Base-by-base conservation (phyloP, 345 rosid species). In the Syzygium aromaticum region DNA sequence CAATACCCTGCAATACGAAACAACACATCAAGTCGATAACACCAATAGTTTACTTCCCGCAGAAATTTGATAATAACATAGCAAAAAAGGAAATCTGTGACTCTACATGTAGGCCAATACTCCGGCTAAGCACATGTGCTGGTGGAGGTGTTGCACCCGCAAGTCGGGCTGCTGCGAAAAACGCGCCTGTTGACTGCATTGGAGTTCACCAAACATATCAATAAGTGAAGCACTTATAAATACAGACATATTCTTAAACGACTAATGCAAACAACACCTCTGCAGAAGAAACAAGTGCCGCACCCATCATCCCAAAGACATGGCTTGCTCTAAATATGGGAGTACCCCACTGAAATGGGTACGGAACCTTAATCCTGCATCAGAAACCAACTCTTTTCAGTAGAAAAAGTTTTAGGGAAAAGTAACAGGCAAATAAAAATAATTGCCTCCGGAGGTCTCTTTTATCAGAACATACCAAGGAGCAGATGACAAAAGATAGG, bases 141-240 rank as follows among this genome's bases (percentile, higher is more conserved):
- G 99, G 99, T 88, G 99, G 99, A n/a, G 95, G 93, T 38, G 99
- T 97, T 23, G 99, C 99, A 86, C 99, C 99, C 23, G 99, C 91
- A 85, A 97, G 94, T 88, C 98, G 94, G 51, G 98, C 91, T 78
- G 99, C 99, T 27, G 97, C 99, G 49, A 92, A 94, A 90, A 92
- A 93, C 3, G 96, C 89, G 85, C 95, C 99, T 10, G 99, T 96
- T 63, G 99, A 95, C 99, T 97, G 91, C 92, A 93, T 86, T 46
- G 46, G 21, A 88, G 64, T 49, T 28, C 77, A 59, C 54, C 38
- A 67, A 67, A 67, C 53, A 86, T 40, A 57, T 46, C 23, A 17
- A 61, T 38, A 64, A 64, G 40, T 40, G 12, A 49, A 63, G 52
- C 28, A 67, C 51, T 51, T 52, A 84, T 15, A 51, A 46, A 25